These are phyloP conservation scores for Castanospermum australe DNA, from an alignment of 306 rosid genomes.

Conservation along the genomic window DNA sequence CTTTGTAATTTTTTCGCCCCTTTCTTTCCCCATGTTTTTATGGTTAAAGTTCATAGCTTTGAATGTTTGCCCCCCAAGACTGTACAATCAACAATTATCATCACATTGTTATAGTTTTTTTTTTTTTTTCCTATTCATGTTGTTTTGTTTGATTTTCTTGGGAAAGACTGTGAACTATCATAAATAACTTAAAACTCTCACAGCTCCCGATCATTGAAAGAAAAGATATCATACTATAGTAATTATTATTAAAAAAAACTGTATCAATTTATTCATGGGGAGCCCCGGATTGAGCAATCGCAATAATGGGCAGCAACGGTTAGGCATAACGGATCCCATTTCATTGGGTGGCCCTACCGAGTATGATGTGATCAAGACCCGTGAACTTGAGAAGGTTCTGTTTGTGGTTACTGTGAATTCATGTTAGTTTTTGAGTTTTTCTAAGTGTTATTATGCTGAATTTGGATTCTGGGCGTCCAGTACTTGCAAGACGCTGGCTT, in stretches of 20 bases:
- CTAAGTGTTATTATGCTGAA: constrained; percentile 35
- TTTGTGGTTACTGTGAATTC: background rate
- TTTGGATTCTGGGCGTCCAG: constrained; percentile 53
- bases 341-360: constrained; percentile 86
- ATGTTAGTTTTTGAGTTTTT: constrained; percentile 1
- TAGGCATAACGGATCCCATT: constrained; percentile 89
- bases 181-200: constrained; percentile 7
- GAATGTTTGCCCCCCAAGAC: constrained; percentile 14
- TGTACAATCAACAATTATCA: constrained; percentile 45
- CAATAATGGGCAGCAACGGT: constrained; percentile 60
- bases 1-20: constrained; percentile 23
- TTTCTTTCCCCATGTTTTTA: background rate
- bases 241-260: background rate
- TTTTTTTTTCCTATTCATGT: constrained; percentile 2
- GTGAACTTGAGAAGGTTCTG: constrained; percentile 77
- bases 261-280: constrained; percentile 52
- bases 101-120: constrained; percentile 22
- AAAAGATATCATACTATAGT: background rate
- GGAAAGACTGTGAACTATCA: constrained; percentile 17
- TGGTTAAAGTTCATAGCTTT: constrained; percentile 37
- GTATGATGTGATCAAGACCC: constrained; percentile 65
- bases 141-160: constrained; percentile 13
- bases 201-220: constrained; percentile 25
- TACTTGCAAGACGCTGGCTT: constrained; percentile 77
- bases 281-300: constrained; percentile 56